Evolutionary conservation across 2,329 filamentous ascomycete species (phyloP).

Genomic region (Xylariaceae sp.): DNA sequence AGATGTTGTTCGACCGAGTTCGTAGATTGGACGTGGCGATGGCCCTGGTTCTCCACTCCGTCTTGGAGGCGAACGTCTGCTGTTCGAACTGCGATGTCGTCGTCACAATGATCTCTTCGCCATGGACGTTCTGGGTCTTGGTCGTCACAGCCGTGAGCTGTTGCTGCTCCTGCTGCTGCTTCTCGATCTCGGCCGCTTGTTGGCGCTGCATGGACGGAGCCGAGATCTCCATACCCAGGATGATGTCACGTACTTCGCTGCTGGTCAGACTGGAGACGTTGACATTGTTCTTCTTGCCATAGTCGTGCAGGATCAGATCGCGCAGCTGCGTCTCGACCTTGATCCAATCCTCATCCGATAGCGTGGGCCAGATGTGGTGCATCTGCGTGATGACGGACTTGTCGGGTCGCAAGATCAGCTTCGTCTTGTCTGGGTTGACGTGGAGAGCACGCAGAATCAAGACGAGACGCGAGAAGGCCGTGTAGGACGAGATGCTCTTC

Average conservation of each 20-base stretch:
- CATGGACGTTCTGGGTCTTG: slow-evolving; percentile 94
- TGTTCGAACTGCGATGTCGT: slow-evolving; percentile 98
- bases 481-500: slow-evolving; percentile 97
- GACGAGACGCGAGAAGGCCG: slow-evolving; percentile 91
- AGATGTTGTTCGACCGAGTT: slow-evolving; percentile 94
- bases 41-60: slow-evolving; percentile 93
- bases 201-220: slow-evolving; percentile 97
- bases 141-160: slow-evolving; percentile 96
- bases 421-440: slow-evolving; percentile 98
- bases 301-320: slow-evolving; percentile 95
- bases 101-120: slow-evolving; percentile 96
- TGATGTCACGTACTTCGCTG: slow-evolving; percentile 96
- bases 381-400: slow-evolving; percentile 98
- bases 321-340: slow-evolving; percentile 97
- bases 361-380: slow-evolving; percentile 95
- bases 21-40: slow-evolving; percentile 95
- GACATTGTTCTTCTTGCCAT: slow-evolving; percentile 99
- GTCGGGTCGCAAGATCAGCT: slow-evolving; percentile 88
- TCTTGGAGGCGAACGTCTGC: slow-evolving; percentile 96
- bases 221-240: slow-evolving; percentile 98
- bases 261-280: slow-evolving; percentile 95
- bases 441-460: slow-evolving; percentile 91
- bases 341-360: slow-evolving; percentile 97
- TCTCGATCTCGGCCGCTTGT: slow-evolving; percentile 97
- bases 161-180: slow-evolving; percentile 94